These are phyloP conservation scores for Penicillium longicatenatum DNA, from an alignment of 495 filamentous ascomycete genomes.

Conservation along the genomic window DNA sequence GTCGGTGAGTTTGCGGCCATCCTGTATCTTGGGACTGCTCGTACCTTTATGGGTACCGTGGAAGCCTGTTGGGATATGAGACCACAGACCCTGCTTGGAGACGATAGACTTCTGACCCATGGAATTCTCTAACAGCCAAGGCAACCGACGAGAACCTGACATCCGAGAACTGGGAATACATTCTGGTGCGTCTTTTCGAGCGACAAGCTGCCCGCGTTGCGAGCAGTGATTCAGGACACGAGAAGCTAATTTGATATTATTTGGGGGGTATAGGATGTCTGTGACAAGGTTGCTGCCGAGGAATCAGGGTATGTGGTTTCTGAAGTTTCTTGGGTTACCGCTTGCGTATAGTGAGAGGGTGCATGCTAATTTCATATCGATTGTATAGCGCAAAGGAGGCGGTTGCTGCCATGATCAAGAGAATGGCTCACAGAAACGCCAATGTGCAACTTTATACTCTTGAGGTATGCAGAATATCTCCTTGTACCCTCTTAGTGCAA, in stretches of 20 bases:
- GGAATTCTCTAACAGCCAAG: slow-evolving; percentile 64
- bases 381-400: slow-evolving; percentile 76
- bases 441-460: slow-evolving; percentile 99
- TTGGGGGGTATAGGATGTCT: slow-evolving; percentile 68
- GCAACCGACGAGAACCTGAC: slow-evolving; percentile 98
- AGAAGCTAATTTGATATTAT: slow-evolving; percentile 22
- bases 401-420: slow-evolving; percentile 91
- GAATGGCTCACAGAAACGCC: slow-evolving; percentile 93
- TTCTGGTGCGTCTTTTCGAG: slow-evolving; percentile 61
- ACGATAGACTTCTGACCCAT: slow-evolving; percentile 24
- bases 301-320: slow-evolving; percentile 60
- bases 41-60: background rate
- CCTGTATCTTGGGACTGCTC: background rate
- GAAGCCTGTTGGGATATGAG: background rate
- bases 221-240: background rate
- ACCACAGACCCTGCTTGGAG: background rate
- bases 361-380: slow-evolving; percentile 19
- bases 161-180: slow-evolving; percentile 97
- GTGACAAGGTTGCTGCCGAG: slow-evolving; percentile 78
- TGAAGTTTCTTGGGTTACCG: background rate
- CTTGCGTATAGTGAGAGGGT: background rate
- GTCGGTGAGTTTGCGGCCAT: slow-evolving; percentile 59
- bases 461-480: slow-evolving; percentile 59
- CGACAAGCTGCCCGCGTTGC: background rate
- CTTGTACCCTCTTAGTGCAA: background rate